Evolutionary conservation across 225 moss, liverwort and hornwort species (phyloP).

Genomic region (Sphagnum tenellum): DNA sequence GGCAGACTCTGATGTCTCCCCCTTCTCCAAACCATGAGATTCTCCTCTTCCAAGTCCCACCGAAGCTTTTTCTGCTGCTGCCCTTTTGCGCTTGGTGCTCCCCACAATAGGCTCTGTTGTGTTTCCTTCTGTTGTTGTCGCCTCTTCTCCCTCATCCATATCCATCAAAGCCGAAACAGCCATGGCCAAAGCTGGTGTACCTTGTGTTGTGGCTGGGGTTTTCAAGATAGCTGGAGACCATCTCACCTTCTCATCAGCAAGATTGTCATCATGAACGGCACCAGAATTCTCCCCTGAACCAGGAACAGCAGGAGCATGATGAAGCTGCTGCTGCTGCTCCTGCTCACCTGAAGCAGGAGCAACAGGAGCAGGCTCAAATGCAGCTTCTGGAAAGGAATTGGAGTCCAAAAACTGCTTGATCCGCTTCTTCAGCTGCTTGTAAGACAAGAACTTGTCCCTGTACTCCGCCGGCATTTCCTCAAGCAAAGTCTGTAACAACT

Average conservation of each 20-base stretch:
- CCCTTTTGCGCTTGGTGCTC: background rate
- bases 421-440: constrained; percentile 87
- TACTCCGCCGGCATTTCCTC: constrained; percentile 51
- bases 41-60: background rate
- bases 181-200: too few species aligned
- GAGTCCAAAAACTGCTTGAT: constrained; percentile 46
- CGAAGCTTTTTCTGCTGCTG: background rate
- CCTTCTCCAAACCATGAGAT: too few species aligned
- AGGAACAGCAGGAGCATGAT: too few species aligned
- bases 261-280: too few species aligned
- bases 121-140: constrained; percentile 7
- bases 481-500: constrained; percentile 32
- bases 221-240: too few species aligned
- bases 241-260: too few species aligned
- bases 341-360: too few species aligned
- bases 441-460: constrained; percentile 63
- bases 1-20: constrained; percentile 1
- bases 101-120: background rate
- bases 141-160: background rate
- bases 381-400: constrained; percentile 40
- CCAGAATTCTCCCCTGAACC: too few species aligned
- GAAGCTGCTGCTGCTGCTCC: too few species aligned
- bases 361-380: constrained; percentile 24
- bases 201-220: too few species aligned
- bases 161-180: background rate